These are phyloP conservation scores for Potentilla sterilis DNA, from an alignment of 306 rosid species.

Conservation along the genomic window DNA sequence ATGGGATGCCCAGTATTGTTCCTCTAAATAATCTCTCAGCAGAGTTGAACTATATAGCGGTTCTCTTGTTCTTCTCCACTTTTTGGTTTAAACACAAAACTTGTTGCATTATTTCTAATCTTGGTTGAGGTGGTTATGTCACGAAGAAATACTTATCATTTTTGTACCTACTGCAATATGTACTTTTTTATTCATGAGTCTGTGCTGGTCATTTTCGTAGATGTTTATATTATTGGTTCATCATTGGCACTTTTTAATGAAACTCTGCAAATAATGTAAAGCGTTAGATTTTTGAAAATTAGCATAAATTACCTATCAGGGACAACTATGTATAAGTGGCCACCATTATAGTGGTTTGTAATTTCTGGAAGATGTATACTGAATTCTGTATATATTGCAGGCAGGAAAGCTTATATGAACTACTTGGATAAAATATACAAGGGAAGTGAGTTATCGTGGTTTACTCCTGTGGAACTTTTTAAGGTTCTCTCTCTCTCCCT, in stretches of 20 bases:
- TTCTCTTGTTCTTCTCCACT: neutral
- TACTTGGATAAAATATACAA: constrained; percentile 78
- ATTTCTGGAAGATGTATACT: constrained; percentile 2
- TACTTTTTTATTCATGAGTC: neutral
- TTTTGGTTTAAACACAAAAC: neutral
- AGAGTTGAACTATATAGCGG: neutral
- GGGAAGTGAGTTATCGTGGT: constrained; percentile 78
- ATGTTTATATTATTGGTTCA: neutral
- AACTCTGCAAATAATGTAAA: neutral
- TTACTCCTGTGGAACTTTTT: constrained; percentile 92
- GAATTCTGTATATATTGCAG: constrained; percentile 44
- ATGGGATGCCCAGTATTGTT: neutral
- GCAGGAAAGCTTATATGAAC: constrained; percentile 78
- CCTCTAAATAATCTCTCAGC: neutral
- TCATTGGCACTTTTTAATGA: neutral
- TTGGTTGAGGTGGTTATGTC: neutral
- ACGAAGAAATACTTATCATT: neutral
- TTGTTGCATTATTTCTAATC: neutral
- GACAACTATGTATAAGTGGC: no score
- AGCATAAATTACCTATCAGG: no score
- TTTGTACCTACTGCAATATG: neutral
- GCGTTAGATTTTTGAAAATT: neutral
- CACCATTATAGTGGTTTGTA: no score
- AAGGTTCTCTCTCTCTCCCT: constrained; percentile 48
- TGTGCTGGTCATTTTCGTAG: neutral